Evolutionary conservation across 106 monocot genomes (phyloP).

Genomic region (Dendrobium officinale): DNA sequence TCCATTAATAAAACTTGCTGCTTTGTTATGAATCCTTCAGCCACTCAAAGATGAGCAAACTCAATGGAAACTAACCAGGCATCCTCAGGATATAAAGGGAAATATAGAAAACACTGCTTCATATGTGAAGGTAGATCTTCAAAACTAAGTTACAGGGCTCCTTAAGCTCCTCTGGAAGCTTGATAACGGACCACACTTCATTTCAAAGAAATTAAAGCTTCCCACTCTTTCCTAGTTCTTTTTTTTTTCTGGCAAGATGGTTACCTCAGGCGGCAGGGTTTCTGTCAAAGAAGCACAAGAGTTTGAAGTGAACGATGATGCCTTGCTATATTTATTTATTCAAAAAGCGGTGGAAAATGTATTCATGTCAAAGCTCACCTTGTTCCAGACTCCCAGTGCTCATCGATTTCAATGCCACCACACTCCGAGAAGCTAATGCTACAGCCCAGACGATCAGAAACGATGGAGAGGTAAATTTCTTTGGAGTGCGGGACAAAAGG

Average conservation of each 20-base stretch:
- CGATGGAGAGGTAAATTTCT: conserved; percentile 77
- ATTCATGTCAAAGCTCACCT: conserved; percentile 25
- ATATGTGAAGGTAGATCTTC: too few relatives aligned
- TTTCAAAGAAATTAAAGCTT: conserved; percentile 12
- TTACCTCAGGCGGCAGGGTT: too few relatives aligned
- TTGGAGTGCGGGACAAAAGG: conserved; percentile 87
- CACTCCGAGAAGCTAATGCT: conserved; percentile 90
- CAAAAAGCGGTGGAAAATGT: background rate
- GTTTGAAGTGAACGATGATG: too few relatives aligned
- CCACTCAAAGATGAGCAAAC: conserved; percentile 5
- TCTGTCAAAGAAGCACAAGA: too few relatives aligned
- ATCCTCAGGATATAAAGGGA: conserved; percentile 6
- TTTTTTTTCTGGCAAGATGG: conserved; percentile 11
- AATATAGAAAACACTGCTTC: background rate
- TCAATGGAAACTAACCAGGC: background rate
- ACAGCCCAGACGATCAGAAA: conserved; percentile 89
- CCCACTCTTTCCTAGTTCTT: conserved; percentile 19
- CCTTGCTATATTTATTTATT: background rate
- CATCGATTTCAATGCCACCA: conserved; percentile 77
- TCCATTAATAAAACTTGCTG: conserved; percentile 8
- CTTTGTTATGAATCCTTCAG: background rate
- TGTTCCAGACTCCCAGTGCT: conserved; percentile 85
- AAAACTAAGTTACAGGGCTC: too few relatives aligned
- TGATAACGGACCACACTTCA: conserved; percentile 18
- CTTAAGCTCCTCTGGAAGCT: too few relatives aligned